A percentile compares a stretch with the other conserved stretches of the same genome.
These are phyloP conservation scores for Ocimum tenuiflorum DNA, from an alignment of 257 asterid species.

Conservation along the genomic window DNA sequence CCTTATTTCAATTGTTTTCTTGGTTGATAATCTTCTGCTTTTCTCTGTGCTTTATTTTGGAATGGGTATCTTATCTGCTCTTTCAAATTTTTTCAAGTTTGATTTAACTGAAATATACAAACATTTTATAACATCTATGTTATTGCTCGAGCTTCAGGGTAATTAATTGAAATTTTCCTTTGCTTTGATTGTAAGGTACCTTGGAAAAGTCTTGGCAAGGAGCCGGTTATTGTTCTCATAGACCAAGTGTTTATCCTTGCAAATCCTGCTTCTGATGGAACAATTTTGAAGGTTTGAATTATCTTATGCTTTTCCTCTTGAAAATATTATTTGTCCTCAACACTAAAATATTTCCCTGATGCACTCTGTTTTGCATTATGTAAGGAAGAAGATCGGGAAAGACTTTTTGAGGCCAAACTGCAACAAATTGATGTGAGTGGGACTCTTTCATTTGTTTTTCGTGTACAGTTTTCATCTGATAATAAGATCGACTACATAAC, in stretches of 20 bases:
- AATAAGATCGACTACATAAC: not conserved
- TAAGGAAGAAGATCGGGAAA: constrained; percentile 82
- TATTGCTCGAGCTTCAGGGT: not conserved
- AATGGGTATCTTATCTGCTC: not conserved
- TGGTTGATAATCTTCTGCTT: not conserved
- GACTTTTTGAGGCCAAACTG: constrained; percentile 89
- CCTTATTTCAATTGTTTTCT: too few species aligned
- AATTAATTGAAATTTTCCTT: not conserved
- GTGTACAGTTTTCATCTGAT: constrained; percentile 2
- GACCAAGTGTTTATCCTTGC: constrained; percentile 92
- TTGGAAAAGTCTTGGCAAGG: constrained; percentile 99
- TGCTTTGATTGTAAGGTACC: constrained; percentile 62
- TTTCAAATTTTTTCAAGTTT: not conserved
- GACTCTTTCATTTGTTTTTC: constrained; percentile 1
- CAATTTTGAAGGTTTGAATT: constrained; percentile 63
- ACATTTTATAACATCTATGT: constrained; percentile 2
- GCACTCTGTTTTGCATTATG: constrained; percentile 21
- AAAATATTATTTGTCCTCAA: constrained; percentile 5
- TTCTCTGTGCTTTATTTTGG: too few species aligned
- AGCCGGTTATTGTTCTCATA: constrained; percentile 95
- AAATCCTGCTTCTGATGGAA: constrained; percentile 67
- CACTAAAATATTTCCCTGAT: constrained; percentile 1
- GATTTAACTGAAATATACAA: constrained; percentile 10
- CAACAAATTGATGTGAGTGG: constrained; percentile 85
- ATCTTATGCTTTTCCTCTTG: constrained; percentile 15